phyloP scores from a whole-genome alignment of 148 eudicot genomes.

The Selenicereus undatus region DNA sequence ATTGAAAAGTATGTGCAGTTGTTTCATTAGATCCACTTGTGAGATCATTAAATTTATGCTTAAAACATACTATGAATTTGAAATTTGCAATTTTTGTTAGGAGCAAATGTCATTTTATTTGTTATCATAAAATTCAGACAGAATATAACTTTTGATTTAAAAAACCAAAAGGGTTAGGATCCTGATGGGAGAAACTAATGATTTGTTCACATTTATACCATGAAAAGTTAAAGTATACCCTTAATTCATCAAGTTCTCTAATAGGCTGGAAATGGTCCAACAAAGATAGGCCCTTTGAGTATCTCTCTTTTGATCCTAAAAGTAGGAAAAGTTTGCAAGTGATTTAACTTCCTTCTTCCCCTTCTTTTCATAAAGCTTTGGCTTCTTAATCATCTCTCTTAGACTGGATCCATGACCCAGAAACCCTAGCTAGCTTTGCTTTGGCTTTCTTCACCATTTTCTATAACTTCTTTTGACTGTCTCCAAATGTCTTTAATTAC shows the following conservation, averaged over 20 bases:
- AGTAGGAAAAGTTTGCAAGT: constrained; percentile 28
- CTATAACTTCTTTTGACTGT: constrained; percentile 37
- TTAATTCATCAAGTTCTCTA: constrained; percentile 8
- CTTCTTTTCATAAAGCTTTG: constrained; percentile 38
- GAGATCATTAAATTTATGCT: too few relatives aligned
- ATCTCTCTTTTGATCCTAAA: constrained; percentile 37
- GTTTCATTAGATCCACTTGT: too few relatives aligned
- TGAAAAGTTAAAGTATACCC: constrained; percentile 31
- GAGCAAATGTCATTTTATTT: neutral
- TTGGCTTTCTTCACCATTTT: constrained; percentile 27
- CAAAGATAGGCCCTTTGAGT: constrained; percentile 36
- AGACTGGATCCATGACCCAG: constrained; percentile 13
- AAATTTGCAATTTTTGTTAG: neutral
- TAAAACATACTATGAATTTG: too few relatives aligned
- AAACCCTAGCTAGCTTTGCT: constrained; percentile 5
- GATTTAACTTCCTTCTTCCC: constrained; percentile 17
- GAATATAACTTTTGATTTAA: constrained; percentile 8
- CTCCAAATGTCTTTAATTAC: neutral
- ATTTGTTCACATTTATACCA: constrained; percentile 27
- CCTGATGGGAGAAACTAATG: constrained; percentile 26
- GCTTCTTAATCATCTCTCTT: constrained; percentile 24
- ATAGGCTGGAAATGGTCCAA: constrained; percentile 35
- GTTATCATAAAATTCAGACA: neutral
- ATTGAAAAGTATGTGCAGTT: too few relatives aligned
- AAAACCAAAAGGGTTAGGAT: constrained; percentile 11